phyloP scores from a whole-genome alignment of 352 stramenopile genomes.

The Aphanomyces stellatus region DNA sequence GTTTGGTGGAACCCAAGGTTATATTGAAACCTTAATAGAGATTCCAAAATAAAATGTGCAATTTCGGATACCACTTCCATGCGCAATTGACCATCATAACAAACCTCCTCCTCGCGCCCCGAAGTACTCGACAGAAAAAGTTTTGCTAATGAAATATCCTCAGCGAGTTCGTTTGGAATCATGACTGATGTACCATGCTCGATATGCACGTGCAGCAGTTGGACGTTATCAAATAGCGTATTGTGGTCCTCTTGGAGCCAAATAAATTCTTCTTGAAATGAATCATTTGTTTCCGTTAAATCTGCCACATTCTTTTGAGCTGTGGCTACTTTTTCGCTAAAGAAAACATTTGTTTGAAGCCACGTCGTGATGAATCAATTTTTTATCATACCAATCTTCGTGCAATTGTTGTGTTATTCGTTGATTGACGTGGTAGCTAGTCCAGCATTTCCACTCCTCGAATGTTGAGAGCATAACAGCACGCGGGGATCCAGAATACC shows the following conservation, averaged over 20 bases:
- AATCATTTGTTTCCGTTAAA: background rate
- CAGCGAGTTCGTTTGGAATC: background rate
- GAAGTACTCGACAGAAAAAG: conserved; percentile 31
- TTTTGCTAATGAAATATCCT: conserved; percentile 34
- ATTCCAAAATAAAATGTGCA: conserved; percentile 53
- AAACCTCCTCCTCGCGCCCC: conserved; percentile 42
- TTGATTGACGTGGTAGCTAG: conserved; percentile 25
- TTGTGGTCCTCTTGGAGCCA: conserved; percentile 46
- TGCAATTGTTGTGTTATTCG: conserved; percentile 22
- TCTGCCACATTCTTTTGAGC: conserved; percentile 1
- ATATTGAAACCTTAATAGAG: conserved; percentile 50
- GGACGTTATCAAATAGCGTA: conserved; percentile 35
- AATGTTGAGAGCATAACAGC: conserved; percentile 46
- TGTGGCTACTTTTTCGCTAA: background rate
- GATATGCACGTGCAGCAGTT: conserved; percentile 43
- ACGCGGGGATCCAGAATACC: conserved; percentile 50
- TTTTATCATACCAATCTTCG: background rate
- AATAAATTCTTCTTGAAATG: conserved; percentile 26
- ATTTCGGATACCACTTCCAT: conserved; percentile 57
- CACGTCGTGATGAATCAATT: too few species aligned
- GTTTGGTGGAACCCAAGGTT: conserved; percentile 57
- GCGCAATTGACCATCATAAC: conserved; percentile 50
- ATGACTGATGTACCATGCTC: conserved; percentile 36
- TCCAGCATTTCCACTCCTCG: conserved; percentile 38
- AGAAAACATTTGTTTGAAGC: background rate